Evolutionary conservation across 352 stramenopile species (phyloP), one percentile per base, ranked within the genome.

Genomic region (Phytophthora citrophthora): DNA sequence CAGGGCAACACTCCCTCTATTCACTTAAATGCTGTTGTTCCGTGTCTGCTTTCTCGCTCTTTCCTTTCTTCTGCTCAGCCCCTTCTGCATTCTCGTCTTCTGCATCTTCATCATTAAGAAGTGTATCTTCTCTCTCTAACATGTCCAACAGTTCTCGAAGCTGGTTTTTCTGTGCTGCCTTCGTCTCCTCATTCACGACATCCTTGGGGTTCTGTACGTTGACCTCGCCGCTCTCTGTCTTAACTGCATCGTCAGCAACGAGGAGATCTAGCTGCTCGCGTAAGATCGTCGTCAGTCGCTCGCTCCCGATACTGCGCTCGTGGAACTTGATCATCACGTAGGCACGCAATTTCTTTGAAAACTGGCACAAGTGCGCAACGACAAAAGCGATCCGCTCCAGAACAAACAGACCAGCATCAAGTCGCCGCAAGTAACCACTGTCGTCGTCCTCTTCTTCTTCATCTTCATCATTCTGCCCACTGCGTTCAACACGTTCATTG

Each of bases 271-370:
- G 54, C 16, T 93, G 84, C 26, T 92, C 83, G 0, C 68, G 51
- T 11, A 95, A 59, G 5, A 93, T 69, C n/a, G 61, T 41, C 2
- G 45, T 43, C 1, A 93, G 54, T 24, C 60, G 63, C 9, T 81
- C 67, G 29, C 79, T 72, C 5, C 90, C 81, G 10, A 93, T 65
- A 49, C 70, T 90, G 26, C 77, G 82, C 54, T 91, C 85, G 44
- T 93, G 74, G 52, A 90, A 90, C 54, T 93, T 90, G 44, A 93
- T 72, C 62, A 88, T 79, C 12, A 89, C 67, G 44, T 93, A 92
- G 6, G 83, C 85, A 23, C 74, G 76, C 12, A 88, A 52, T 60
- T 90, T 91, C 32, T 70, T 74, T 0, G 82, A 89, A 62, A 89
- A 87, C 26, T 64, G 60, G 26, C 82, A 86, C 50, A 93, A 40